Evolutionary conservation across 1,284 basidiomycete species (phyloP).

Genomic region (Megacollybia platyphylla): DNA sequence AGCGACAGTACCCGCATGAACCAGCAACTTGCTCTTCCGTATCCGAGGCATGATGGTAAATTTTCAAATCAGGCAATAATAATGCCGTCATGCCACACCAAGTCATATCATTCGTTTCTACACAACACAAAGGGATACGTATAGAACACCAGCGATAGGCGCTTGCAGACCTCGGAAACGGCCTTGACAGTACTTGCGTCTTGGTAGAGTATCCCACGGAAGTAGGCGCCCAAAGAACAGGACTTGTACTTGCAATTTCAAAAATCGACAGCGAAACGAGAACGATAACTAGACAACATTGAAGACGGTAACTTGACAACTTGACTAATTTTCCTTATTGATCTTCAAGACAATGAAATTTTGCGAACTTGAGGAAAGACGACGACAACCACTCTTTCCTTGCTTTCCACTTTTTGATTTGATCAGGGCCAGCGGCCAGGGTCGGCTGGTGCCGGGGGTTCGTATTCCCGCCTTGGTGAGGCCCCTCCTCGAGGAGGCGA

Average conservation of each 20-base stretch:
- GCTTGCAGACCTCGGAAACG: no score
- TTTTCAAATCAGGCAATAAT: neutral
- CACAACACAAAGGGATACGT: no score
- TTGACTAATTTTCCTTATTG: constrained; percentile 17
- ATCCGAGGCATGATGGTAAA: constrained; percentile 52
- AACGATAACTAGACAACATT: constrained; percentile 23
- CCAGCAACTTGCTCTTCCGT: constrained; percentile 46
- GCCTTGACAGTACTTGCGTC: neutral
- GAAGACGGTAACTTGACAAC: constrained; percentile 19
- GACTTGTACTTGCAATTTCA: constrained; percentile 31
- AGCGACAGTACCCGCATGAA: neutral
- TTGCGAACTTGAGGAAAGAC: constrained; percentile 14
- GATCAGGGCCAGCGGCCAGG: constrained; percentile 31
- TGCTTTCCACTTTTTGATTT: constrained; percentile 15
- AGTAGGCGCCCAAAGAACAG: constrained; percentile 8
- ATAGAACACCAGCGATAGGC: no score
- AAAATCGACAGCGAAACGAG: constrained; percentile 21
- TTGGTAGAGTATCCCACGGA: neutral
- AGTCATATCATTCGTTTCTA: neutral
- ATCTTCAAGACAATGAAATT: constrained; percentile 15
- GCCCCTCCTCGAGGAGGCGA: constrained; percentile 70
- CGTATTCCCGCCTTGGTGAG: constrained; percentile 45
- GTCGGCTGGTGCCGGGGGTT: constrained; percentile 16
- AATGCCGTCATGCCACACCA: neutral
- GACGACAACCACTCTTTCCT: constrained; percentile 14